phyloP scores from a whole-genome alignment of 345 rosid species.

The Brassica napus region DNA sequence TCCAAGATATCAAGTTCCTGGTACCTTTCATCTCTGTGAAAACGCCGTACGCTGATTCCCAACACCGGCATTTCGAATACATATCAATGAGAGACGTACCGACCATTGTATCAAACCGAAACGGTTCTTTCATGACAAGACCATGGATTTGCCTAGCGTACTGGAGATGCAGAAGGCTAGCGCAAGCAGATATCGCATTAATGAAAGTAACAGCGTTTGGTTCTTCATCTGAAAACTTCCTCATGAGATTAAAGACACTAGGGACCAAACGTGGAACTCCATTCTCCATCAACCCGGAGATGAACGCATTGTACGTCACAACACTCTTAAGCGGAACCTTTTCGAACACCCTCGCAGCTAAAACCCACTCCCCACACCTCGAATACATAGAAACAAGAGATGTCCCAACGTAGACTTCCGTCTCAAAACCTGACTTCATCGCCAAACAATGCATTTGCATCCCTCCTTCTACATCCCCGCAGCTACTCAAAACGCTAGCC shows the following conservation, averaged over 20 bases:
- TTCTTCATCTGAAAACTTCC: conserved; percentile 37
- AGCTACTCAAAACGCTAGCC: conserved; percentile 53
- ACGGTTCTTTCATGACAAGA: conserved; percentile 36
- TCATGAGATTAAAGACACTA: conserved; percentile 59
- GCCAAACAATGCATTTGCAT: conserved; percentile 61
- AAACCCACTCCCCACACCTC: conserved; percentile 40
- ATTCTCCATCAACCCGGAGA: conserved; percentile 54
- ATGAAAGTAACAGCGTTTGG: conserved; percentile 54
- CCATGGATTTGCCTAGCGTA: conserved; percentile 63
- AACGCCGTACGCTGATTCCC: conserved; percentile 48
- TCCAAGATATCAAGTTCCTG: conserved; percentile 64
- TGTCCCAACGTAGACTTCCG: conserved; percentile 59
- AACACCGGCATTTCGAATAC: conserved; percentile 61
- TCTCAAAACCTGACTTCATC: conserved; percentile 51
- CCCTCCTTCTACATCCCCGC: conserved; percentile 40
- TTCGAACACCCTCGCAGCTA: conserved; percentile 54
- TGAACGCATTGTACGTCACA: conserved; percentile 62
- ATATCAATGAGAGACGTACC: conserved; percentile 63
- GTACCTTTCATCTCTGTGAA: conserved; percentile 47
- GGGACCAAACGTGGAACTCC: conserved; percentile 44
- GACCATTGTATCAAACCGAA: conserved; percentile 45
- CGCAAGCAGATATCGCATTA: conserved; percentile 57
- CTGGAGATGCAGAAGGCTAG: conserved; percentile 46
- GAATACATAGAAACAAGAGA: conserved; percentile 58
- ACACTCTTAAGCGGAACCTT: conserved; percentile 47